Conservation (phyloP, 805 yeast species). For the Cephaloascus albidus region DNA sequence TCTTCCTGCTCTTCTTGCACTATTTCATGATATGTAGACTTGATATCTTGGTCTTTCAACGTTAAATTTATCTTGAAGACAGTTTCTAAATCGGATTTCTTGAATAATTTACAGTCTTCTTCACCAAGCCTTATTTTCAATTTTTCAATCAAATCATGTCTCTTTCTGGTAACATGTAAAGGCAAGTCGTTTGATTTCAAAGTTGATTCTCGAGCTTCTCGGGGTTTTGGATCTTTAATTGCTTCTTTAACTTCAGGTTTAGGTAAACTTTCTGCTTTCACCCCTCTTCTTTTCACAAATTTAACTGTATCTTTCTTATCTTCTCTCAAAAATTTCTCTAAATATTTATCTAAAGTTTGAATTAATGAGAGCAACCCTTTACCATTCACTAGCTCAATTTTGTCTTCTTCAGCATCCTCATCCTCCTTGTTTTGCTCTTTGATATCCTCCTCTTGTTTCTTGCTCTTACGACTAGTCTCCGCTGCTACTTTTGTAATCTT, state of each 20-base stretch:
- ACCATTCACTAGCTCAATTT: constrained; percentile 29
- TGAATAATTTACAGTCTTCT: neutral
- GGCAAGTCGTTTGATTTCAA: neutral
- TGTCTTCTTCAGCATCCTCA: neutral
- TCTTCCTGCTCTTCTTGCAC: neutral
- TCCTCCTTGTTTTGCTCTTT: no score
- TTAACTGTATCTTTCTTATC: constrained; percentile 56
- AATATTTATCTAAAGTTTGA: constrained; percentile 42
- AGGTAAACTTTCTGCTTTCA: constrained; percentile 1
- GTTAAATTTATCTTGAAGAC: neutral
- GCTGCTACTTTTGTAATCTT: constrained; percentile 24
- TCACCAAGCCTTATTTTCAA: neutral
- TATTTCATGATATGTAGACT: no score
- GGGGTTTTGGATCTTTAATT: neutral
- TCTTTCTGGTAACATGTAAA: neutral
- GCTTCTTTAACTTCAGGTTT: neutral
- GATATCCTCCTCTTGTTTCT: constrained; percentile 3
- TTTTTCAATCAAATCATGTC: neutral
- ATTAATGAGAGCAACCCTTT: constrained; percentile 46
- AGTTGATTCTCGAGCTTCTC: no score
- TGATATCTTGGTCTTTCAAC: neutral
- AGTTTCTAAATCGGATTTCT: neutral
- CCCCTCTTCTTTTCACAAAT: constrained; percentile 30
- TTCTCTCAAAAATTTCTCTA: constrained; percentile 49
- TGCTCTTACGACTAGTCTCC: constrained; percentile 12